Base-by-base conservation (phyloP, 495 filamentous ascomycete genomes). In the Aspergillus avenaceus region DNA sequence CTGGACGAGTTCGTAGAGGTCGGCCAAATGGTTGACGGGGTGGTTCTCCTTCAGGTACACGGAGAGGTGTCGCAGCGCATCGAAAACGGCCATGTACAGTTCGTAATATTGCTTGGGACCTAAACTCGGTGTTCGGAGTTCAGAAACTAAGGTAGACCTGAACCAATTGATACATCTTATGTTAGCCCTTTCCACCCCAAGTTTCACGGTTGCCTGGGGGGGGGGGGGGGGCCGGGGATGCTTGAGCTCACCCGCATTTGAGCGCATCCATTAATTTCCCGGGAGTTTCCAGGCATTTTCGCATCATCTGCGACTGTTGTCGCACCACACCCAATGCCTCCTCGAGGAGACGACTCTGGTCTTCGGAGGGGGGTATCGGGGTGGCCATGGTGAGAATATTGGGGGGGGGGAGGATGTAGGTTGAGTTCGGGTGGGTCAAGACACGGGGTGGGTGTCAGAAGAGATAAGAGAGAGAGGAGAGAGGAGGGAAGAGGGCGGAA, bases 241-340 rank as follows among this genome's bases (percentile, higher is more conserved):
- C 14, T 41, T 18, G 5, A 66, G 59, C 70, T 66, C 60, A 97
- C 93, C 92, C 93, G 90, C 93, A 97, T 71, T 98, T 98, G 57
- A 98, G 82, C 62, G 93, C 93, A 78, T 98, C 93, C 93, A 98
- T 98, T 53, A 98, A 84, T 82, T 98, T 98, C 40, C 93, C 93
- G 4, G 95, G 93, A 8, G 91, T 93, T 65, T 98, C 95, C 42
- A 98, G 80, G 64, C 90, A 96, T 76, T 92, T 93, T 73, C 91
- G 90, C 93, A 98, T 98, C 66, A 96, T 77, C 45, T 82, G 76
- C 21, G 91, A 90, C 81, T 98, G 93, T 72, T 97, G 95, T 73
- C 91, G 86, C 72, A 98, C 93, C 41, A 96, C 90, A 45, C 85
- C 80, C 75, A 97, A 76, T 64, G 95, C 93, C 87, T 98, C 93